Evolutionary conservation across 2,329 filamentous ascomycete species (phyloP).

Genomic region (Exophiala sideris): DNA sequence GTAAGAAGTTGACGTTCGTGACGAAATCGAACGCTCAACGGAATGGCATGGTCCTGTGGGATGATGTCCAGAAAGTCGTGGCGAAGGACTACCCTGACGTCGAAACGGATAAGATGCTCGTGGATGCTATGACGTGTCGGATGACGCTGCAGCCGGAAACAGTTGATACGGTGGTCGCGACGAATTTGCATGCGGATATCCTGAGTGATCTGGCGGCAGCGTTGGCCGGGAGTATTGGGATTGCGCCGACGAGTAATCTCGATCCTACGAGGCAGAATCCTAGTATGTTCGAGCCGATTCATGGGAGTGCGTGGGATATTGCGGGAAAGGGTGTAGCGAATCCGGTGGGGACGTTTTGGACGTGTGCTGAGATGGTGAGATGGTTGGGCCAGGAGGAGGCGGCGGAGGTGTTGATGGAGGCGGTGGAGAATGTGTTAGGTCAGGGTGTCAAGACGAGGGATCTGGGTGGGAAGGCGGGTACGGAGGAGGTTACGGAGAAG

Average conservation of each 20-base stretch:
- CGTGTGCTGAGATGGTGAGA: slow-evolving; percentile 63
- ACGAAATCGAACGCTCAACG: slow-evolving; percentile 65
- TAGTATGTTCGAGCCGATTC: slow-evolving; percentile 62
- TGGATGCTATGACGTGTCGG: slow-evolving; percentile 63
- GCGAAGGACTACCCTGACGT: slow-evolving; percentile 59
- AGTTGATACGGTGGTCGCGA: slow-evolving; percentile 62
- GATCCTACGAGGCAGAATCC: slow-evolving; percentile 61
- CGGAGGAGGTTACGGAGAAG: slow-evolving; percentile 58
- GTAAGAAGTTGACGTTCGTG: slow-evolving; percentile 60
- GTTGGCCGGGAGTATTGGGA: slow-evolving; percentile 67
- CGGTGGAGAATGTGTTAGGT: slow-evolving; percentile 60
- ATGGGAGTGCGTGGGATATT: slow-evolving; percentile 90
- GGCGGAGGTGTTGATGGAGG: slow-evolving; percentile 55
- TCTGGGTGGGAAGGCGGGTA: slow-evolving; percentile 57
- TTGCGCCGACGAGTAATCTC: slow-evolving; percentile 67
- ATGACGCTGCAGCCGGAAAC: slow-evolving; percentile 61
- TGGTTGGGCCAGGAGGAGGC: slow-evolving; percentile 61
- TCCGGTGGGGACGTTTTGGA: slow-evolving; percentile 72
- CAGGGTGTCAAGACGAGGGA: slow-evolving; percentile 56
- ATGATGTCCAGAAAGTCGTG: slow-evolving; percentile 57
- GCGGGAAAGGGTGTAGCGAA: slow-evolving; percentile 94
- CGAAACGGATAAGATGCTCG: slow-evolving; percentile 62
- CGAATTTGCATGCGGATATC: slow-evolving; percentile 63
- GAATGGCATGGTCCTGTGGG: slow-evolving; percentile 67
- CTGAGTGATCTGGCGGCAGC: slow-evolving; percentile 69